phyloP scores from a whole-genome alignment of 2,329 filamentous ascomycete species.

The Scedosporium minutisporum region DNA sequence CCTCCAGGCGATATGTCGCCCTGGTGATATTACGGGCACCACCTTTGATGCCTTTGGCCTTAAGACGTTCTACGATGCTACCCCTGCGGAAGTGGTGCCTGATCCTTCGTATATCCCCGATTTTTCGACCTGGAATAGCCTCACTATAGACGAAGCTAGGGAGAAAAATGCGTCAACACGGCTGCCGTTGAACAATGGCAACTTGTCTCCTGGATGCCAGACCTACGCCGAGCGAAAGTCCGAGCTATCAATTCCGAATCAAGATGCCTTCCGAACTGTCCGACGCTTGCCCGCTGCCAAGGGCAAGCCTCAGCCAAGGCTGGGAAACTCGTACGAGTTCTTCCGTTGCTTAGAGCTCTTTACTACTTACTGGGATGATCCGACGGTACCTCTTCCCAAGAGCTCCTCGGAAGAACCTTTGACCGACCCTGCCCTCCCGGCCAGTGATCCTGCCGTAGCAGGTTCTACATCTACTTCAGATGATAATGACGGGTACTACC shows the following conservation, averaged over 20 bases:
- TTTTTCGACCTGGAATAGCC: slow-evolving; percentile 39
- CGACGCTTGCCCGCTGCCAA: slow-evolving; percentile 45
- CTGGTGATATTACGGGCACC: slow-evolving; percentile 34
- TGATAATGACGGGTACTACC: slow-evolving; percentile 20
- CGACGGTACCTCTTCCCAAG: slow-evolving; percentile 28
- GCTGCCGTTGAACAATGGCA: slow-evolving; percentile 40
- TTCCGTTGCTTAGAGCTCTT: slow-evolving; percentile 52
- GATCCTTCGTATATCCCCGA: slow-evolving; percentile 43
- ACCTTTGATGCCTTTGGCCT: slow-evolving; percentile 50
- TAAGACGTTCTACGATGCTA: slow-evolving; percentile 41
- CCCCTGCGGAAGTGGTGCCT: slow-evolving; percentile 41
- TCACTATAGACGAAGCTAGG: slow-evolving; percentile 39
- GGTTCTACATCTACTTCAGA: slow-evolving; percentile 1
- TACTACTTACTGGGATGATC: slow-evolving; percentile 53
- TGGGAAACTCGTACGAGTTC: slow-evolving; percentile 58
- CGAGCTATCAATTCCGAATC: slow-evolving; percentile 47
- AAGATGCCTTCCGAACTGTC: slow-evolving; percentile 51
- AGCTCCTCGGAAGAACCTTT: slow-evolving; percentile 22
- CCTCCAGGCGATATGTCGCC: slow-evolving; percentile 44
- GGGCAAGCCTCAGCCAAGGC: slow-evolving; percentile 42
- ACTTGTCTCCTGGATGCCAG: slow-evolving; percentile 45
- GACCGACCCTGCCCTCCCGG: neutral
- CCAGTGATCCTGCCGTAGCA: slow-evolving; percentile 2
- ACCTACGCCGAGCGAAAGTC: slow-evolving; percentile 48
- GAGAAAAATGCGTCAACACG: slow-evolving; percentile 38